Base-by-base conservation (phyloP, 2,329 filamentous ascomycete genomes). In the Neofusicoccum cordaticola region DNA sequence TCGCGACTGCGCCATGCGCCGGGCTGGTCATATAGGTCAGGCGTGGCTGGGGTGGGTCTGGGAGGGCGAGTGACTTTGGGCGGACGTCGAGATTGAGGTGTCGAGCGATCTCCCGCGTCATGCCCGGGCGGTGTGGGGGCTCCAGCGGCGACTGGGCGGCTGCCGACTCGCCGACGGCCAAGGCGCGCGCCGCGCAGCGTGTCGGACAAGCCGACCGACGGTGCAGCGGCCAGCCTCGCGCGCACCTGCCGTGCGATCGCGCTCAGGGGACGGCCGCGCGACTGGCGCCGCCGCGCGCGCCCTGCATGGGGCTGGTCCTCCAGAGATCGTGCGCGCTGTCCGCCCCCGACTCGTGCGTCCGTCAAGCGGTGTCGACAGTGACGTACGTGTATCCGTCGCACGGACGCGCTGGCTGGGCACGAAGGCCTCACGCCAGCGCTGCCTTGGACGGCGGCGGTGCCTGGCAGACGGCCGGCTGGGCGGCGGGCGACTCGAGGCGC, bases 1-100 rank as follows among this genome's bases (percentile, higher is more conserved):
- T 34, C 39, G 35, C 51, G 62, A 41, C 62, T 58, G 58, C 58
- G 44, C 62, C 62, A 64, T 64, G 52, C 62, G 62, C 62, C 22
- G 51, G 51, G 52, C 62, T 27, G 62, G 51, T 37, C 62, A 64
- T 64, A 50, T 50, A 62, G 45, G 58, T 51, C 44, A 56, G 44
- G 51, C 44, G 62, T 56, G 52, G 5, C 11, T 17, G 27, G 9
- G 39, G 51, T 41, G 44, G 51, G 62, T 17, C 62, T n/a, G 48
- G 19, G 62, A 57, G 42, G 51, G 45, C 52, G 52, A 51, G 56
- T 60, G 56, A 60, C 56, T 47, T 60, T 60, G 56, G 42, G 56
- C 56, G 42, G 56, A 60, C 27, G 56, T 60, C 56, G 56, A 60
- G 56, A 47, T 60, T 60, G 56, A 60, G 42, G 56, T 60, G 56